Conservation (phyloP, 1,139 yeast genomes). For the Kazachstania sp. region DNA sequence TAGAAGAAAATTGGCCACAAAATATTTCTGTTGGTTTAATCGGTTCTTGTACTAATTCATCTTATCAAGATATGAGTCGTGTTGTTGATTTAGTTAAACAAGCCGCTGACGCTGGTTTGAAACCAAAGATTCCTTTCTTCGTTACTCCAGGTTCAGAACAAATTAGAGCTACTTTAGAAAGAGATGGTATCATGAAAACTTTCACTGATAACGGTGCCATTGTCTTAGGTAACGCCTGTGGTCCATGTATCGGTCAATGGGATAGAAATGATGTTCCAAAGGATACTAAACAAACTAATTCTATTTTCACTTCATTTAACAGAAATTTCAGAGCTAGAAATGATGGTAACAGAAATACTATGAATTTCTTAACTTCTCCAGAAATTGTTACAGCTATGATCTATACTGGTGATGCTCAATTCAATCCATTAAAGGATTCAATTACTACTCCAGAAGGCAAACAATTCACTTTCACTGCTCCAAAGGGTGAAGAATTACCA, state of each 20-base stretch:
- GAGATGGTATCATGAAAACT: conserved; percentile 79
- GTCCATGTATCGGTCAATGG: conserved; percentile 99
- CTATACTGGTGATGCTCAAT: conserved; percentile 81
- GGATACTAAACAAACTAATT: conserved; percentile 58
- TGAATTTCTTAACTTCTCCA: conserved; percentile 94
- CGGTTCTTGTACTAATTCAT: conserved; percentile 96
- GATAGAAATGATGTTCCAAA: conserved; percentile 66
- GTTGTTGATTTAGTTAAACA: conserved; percentile 81
- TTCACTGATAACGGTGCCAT: conserved; percentile 81
- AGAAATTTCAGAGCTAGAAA: conserved; percentile 96
- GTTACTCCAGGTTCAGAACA: conserved; percentile 99
- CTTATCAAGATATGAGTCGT: conserved; percentile 95
- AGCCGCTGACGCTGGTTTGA: conserved; percentile 77
- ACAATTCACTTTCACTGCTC: conserved; percentile 65
- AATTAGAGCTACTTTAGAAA: conserved; percentile 91
- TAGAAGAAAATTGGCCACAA: conserved; percentile 71
- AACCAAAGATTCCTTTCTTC: conserved; percentile 85
- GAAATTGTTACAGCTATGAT: conserved; percentile 96
- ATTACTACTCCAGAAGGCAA: conserved; percentile 59
- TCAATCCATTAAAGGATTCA: conserved; percentile 78
- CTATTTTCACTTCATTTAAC: conserved; percentile 91
- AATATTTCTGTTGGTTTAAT: conserved; percentile 81
- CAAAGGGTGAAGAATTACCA: conserved; percentile 79
- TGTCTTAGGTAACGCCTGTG: conserved; percentile 95
- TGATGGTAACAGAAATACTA: conserved; percentile 94